These are phyloP conservation scores for Scheffersomyces insectosa DNA, from an alignment of 1,139 yeast genomes.

Conservation along the genomic window DNA sequence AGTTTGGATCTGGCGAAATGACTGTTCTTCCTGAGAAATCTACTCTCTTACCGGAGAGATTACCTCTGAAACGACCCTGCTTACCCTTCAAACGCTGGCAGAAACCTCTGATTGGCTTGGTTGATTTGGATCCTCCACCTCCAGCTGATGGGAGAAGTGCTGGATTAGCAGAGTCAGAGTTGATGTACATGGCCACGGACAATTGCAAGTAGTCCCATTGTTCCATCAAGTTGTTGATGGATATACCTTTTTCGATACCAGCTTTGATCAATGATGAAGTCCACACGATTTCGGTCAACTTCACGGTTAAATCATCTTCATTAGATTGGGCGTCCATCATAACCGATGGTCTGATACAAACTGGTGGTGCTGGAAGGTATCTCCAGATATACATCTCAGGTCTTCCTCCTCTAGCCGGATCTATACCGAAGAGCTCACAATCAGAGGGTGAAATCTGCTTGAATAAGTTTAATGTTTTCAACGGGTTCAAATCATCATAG, in stretches of 20 bases:
- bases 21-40: slow-evolving; percentile 98
- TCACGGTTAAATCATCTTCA: slow-evolving; percentile 96
- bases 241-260: slow-evolving; percentile 92
- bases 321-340: slow-evolving; percentile 92
- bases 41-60: slow-evolving; percentile 96
- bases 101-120: slow-evolving; percentile 91
- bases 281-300: slow-evolving; percentile 95
- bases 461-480: slow-evolving; percentile 83
- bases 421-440: slow-evolving; percentile 90
- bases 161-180: slow-evolving; percentile 91
- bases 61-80: slow-evolving; percentile 98
- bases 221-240: slow-evolving; percentile 91
- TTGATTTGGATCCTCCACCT: slow-evolving; percentile 54
- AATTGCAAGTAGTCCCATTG: slow-evolving; percentile 98
- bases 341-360: slow-evolving; percentile 96
- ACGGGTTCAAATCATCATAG: slow-evolving; percentile 91
- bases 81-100: slow-evolving; percentile 98
- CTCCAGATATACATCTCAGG: slow-evolving; percentile 98
- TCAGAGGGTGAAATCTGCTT: slow-evolving; percentile 83
- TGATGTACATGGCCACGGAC: slow-evolving; percentile 95
- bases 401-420: slow-evolving; percentile 83
- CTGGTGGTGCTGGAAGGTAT: slow-evolving; percentile 98
- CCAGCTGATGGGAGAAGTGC: slow-evolving; percentile 65
- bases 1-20: slow-evolving; percentile 97
- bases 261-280: slow-evolving; percentile 90